Evolutionary conservation across 441 rosid species (phyloP), one percentile per base, ranked within the genome.

Genomic region (Rhodomyrtus psidioides): DNA sequence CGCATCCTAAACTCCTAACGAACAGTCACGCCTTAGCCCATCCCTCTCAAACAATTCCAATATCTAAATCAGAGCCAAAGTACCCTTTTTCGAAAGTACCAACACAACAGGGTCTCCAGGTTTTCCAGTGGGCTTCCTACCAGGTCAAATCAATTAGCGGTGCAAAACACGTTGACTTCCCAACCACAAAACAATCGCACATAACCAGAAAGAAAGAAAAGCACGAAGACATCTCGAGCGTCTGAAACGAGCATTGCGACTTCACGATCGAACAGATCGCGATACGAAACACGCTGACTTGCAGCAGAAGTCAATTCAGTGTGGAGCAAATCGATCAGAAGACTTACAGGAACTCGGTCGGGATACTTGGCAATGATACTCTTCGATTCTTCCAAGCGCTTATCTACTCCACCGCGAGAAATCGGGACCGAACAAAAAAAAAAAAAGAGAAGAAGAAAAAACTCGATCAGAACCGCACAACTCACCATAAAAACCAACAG

Each of bases 261-360:
- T 9, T 28, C 74, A 7, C 74, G 16, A 65, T 39, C 76, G 46
- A 21, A 17, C 79, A 19, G 79, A 70, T 70, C 79, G 79, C 79
- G 49, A 39, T 9, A 5, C 79, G 49, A 39, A 12, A 39, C 79
- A 21, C 79, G n/a, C n/a, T 21, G 79, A 42, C 82, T 70, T 58
- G 75, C 23, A 59, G 44, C 39, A 1, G 57, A 42, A 56, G 42
- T 4, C 57, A 60, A 56, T 14, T 34, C 19, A 12, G 9, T 10
- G 23, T 5, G 27, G 53, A 19, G 51, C 15, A 59, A 75, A 39
- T n/a, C 56, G 44, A 16, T 14, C 1, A 21, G 24, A 34, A 12
- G 27, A 86, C 89, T 87, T 86, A 92, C 93, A 46, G 94, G 94
- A 86, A 91, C 89, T 81, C 94, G 87, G 60, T 89, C 90, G 14